These are phyloP conservation scores for Rhizopus delemar DNA, from an alignment of 371 early-diverging fungal species.

Conservation along the genomic window DNA sequence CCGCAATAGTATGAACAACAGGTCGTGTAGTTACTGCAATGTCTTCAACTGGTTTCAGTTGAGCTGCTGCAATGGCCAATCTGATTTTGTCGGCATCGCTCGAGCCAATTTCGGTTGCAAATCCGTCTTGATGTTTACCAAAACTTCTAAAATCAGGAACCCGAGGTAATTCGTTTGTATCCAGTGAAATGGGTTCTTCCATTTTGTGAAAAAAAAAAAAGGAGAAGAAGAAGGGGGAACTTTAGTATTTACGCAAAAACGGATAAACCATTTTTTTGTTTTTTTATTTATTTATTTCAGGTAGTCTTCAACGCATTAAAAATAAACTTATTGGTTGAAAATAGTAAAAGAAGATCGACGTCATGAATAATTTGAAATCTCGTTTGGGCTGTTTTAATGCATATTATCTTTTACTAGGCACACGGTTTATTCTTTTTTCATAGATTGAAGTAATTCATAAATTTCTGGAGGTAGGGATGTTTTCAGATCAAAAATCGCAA, in stretches of 20 bases:
- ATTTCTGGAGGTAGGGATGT: too few relatives aligned
- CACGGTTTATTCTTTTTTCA: too few relatives aligned
- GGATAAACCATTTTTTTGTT: conserved; percentile 1
- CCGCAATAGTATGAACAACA: conserved; percentile 25
- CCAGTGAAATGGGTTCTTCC: conserved; percentile 9
- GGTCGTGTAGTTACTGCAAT: conserved; percentile 5
- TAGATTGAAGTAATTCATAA: too few relatives aligned
- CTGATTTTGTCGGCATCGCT: conserved; percentile 31
- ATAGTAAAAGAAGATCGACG: not conserved
- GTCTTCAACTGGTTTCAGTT: conserved; percentile 20
- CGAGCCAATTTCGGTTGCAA: conserved; percentile 32
- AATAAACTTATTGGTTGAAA: not conserved
- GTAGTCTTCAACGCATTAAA: too few relatives aligned
- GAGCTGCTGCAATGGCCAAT: conserved; percentile 21
- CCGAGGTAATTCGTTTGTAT: not conserved
- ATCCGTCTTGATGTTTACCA: conserved; percentile 26
- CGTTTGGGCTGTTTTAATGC: too few relatives aligned
- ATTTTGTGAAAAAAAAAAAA: conserved; percentile 9
- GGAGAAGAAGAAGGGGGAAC: not conserved
- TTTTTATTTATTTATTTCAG: not conserved
- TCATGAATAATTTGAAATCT: too few relatives aligned
- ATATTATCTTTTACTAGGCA: too few relatives aligned
- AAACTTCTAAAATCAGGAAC: conserved; percentile 25
- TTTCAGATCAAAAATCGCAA: too few relatives aligned
- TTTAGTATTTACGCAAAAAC: not conserved